Evolutionary conservation across 805 yeast species (phyloP), one percentile per base, ranked within the genome.

Genomic region (Cyberlindnera mrakii): DNA sequence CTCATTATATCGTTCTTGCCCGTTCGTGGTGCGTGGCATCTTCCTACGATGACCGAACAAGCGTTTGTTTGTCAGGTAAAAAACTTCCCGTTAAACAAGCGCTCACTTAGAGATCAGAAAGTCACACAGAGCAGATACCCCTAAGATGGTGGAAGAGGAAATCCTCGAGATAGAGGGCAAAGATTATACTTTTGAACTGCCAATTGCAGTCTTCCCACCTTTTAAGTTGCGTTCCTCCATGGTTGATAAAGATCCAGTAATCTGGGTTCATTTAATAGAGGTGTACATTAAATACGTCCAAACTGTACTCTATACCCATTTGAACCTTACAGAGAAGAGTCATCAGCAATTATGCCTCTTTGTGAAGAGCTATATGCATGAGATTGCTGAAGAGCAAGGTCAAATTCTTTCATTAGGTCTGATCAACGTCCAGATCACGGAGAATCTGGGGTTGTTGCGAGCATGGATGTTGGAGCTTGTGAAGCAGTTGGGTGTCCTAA

Each of bases 201-300:
- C 86, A 3, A 74, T 83, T 8, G 83, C 85, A 16, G 73, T 75
- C 20, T 85, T 78, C 46, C 93, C 93, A 8, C 89, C 90, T 2
- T 83, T 84, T 63, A 75, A 75, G 47, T 70, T 85, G 23, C 67
- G 93, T 30, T 84, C 90, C 0, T 78, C 87, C n/a, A 65, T 85
- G 57, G 80, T 82, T 6, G 93, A 85, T 55, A 84, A 78, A 47
- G 95, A 85, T 57, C 95, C 95, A 0, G 89, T 85, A 18, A 85
- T 85, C 8, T 85, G 91, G 89, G 82, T 75, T 4, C 88, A 83
- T 58, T 62, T 82, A 17, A 61, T 85, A 15, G 86, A 82, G 50
- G 75, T 76, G 3, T 85, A 82, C 59, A 76, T 83, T 42, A 67
- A 73, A 44, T 74, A 66, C 45, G 58, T 84, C 33, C 59, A 75